Evolutionary conservation across 345 rosid genomes (phyloP), one percentile per base, ranked within the genome.

Genomic region (Euphorbia lathyris): DNA sequence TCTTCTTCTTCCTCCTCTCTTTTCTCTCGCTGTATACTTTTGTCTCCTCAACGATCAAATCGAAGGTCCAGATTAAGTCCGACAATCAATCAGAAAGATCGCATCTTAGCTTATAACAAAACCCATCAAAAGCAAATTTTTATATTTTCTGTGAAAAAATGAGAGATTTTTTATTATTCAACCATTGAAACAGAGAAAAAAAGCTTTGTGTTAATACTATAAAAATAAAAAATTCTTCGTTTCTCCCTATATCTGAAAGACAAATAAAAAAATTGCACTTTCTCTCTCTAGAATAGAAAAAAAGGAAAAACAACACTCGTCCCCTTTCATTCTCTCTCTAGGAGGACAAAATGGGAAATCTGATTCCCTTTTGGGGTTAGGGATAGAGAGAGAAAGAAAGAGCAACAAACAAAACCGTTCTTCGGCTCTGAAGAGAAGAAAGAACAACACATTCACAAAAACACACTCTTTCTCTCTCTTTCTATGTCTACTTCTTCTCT

Each of bases 291-390:
- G 22, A 25, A 67, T 16, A 34, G 6, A 4, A 12, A 51, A 7
- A 52, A 32, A 22, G 26, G 12, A 47, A 65, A 17, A 0, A 0
- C 13, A 9, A 9, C 22, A 26, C n/a, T n/a, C n/a, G n/a, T n/a
- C n/a, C n/a, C n/a, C n/a, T 51, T n/a, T 12, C 8, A 56, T 63
- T 82, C 69, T 76, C 72, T 80, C 72, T 75, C 78, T 77, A 34
- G 66, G 72, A 76, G 81, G 82, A 61, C 61, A 75, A 62, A 78
- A 68, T 20, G 61, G 81, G 72, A 74, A 76, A 64, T 76, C 30
- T 53, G 9, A 16, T 4, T 9, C 27, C 22, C 26, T 56, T 56
- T 55, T 55, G 9, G 29, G 22, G n/a, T n/a, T n/a, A n/a, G 22
- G 53, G 7, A 4, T 14, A 48, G 53, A 48, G 53, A 48, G 25